These are phyloP conservation scores for Lablab purpureus DNA, from an alignment of 306 rosid genomes.

Conservation along the genomic window DNA sequence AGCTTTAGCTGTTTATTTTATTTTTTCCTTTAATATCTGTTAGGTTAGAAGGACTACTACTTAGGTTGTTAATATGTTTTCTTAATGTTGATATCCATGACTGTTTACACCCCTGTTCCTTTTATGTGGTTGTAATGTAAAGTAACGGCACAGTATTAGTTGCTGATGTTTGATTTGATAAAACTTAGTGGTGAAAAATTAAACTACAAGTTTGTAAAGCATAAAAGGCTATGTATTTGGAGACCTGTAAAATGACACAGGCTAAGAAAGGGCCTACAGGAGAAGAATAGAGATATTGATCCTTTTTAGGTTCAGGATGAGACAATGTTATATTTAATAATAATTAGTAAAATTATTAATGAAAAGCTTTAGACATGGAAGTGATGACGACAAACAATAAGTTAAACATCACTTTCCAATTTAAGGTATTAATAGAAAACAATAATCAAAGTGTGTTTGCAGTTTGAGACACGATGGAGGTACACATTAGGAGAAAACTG, in stretches of 20 bases:
- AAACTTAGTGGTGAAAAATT: neutral
- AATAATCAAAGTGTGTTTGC: neutral
- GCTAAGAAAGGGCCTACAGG: neutral
- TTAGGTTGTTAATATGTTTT: neutral
- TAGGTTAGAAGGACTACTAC: neutral
- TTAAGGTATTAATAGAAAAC: no score
- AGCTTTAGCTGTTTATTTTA: neutral
- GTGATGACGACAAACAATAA: neutral
- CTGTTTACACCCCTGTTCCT: neutral
- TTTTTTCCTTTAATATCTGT: neutral
- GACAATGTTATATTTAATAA: neutral
- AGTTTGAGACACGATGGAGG: constrained; percentile 9
- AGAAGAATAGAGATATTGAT: neutral
- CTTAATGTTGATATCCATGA: neutral
- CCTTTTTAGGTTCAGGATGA: neutral
- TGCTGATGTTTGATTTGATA: neutral
- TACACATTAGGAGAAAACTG: neutral
- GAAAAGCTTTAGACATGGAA: neutral
- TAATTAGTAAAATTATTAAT: neutral
- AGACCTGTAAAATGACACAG: neutral
- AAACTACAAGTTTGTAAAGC: neutral
- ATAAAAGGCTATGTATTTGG: neutral
- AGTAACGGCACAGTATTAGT: neutral
- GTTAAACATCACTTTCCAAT: no score
- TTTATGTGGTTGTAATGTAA: neutral